Evolutionary conservation across 2,329 filamentous ascomycete genomes (phyloP).

Genomic region (Samsoniella hepiali): DNA sequence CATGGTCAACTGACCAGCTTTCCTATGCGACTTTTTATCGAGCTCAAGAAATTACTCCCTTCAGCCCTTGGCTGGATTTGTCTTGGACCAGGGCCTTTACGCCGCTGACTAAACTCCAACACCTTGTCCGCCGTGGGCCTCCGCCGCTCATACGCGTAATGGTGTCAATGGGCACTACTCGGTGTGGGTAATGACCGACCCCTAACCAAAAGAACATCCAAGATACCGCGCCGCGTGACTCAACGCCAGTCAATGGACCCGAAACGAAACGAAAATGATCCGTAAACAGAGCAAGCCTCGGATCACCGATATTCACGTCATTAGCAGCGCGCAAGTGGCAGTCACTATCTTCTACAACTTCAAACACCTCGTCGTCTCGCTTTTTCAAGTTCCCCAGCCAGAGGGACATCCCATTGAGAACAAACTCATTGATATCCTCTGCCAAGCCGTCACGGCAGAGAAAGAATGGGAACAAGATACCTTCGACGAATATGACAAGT

Average conservation of each 20-base stretch:
- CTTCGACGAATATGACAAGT: neutral
- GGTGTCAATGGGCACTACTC: neutral
- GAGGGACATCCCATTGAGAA: neutral
- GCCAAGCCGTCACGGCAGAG: neutral
- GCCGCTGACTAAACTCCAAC: neutral
- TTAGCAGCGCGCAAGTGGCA: neutral
- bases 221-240: neutral
- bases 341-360: neutral
- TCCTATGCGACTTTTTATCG: neutral
- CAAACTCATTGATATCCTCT: neutral
- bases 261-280: neutral
- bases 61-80: neutral
- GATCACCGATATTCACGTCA: neutral
- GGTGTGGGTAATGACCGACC: neutral
- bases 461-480: neutral
- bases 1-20: constrained; percentile 6
- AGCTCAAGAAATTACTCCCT: constrained; percentile 4
- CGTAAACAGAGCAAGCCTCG: neutral
- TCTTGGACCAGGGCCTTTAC: neutral
- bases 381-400: neutral
- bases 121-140: neutral
- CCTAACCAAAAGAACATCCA: neutral
- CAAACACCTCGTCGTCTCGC: neutral
- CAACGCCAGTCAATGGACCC: neutral
- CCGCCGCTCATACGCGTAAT: constrained; percentile 9